A percentile compares a stretch with the other conserved stretches of the same genome.
These are phyloP conservation scores for Russula earlei DNA, from an alignment of 768 basidiomycete species.

Conservation along the genomic window DNA sequence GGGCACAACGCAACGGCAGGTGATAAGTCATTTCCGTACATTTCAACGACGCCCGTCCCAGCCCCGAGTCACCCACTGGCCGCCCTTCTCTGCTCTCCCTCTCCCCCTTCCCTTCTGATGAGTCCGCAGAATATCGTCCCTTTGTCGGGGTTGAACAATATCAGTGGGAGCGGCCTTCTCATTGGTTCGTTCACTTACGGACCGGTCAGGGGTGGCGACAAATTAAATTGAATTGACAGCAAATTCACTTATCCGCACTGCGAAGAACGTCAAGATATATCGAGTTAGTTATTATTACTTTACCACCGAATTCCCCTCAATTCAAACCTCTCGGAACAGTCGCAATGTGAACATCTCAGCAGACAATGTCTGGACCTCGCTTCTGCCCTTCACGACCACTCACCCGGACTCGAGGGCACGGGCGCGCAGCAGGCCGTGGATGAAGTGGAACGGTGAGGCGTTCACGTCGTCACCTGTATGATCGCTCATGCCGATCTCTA, in stretches of 20 bases:
- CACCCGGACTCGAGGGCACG: conserved; percentile 13
- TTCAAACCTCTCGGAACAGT: neutral
- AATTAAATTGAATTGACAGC: neutral
- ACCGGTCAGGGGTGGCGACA: too few relatives aligned
- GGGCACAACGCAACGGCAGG: neutral
- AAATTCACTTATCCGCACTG: neutral
- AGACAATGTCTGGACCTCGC: conserved; percentile 9
- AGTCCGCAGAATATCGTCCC: conserved; percentile 7
- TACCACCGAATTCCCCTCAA: too few relatives aligned
- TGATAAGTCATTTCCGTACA: neutral
- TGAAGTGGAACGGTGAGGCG: conserved; percentile 16
- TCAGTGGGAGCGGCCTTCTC: neutral
- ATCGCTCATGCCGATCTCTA: neutral
- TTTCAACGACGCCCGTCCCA: neutral
- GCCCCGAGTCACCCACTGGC: neutral
- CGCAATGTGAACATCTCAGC: conserved; percentile 14
- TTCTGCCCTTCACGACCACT: conserved; percentile 8
- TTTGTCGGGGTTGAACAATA: neutral
- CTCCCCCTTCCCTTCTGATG: neutral
- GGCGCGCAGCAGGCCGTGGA: conserved; percentile 14
- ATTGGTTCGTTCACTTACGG: conserved; percentile 5
- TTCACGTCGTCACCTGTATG: neutral
- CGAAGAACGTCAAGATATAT: conserved; percentile 15
- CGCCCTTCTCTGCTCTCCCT: neutral
- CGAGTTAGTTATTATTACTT: conserved; percentile 8